phyloP scores from a whole-genome alignment of 768 basidiomycete genomes.

The Boletus tylopilopsis region DNA sequence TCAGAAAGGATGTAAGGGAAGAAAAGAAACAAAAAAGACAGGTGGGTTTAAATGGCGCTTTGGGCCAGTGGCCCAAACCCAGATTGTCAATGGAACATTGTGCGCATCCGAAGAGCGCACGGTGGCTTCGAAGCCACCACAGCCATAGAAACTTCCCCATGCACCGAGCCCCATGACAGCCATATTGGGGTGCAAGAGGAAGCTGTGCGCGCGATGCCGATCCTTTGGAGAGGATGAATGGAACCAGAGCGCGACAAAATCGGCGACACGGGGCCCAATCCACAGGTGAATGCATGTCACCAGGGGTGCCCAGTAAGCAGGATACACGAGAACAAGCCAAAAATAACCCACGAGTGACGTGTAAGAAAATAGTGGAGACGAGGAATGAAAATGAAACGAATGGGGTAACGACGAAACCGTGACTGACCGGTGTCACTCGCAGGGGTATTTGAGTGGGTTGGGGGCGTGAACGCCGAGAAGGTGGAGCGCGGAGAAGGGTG shows the following conservation, averaged over 20 bases:
- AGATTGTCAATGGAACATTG: background rate
- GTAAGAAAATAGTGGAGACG: background rate
- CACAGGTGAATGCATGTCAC: background rate
- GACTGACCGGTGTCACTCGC: slow-evolving; percentile 28
- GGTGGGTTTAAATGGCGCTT: background rate
- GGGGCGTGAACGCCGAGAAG: slow-evolving; percentile 20
- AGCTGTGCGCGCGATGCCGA: background rate
- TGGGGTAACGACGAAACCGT: background rate
- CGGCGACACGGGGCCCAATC: background rate
- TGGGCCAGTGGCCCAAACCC: background rate
- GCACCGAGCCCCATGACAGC: no score
- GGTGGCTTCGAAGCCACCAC: background rate
- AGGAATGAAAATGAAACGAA: background rate
- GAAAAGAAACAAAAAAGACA: background rate
- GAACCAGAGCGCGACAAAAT: background rate
- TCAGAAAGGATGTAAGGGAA: slow-evolving; percentile 1
- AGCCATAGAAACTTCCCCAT: no score
- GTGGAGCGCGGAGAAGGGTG: slow-evolving; percentile 19
- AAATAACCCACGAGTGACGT: background rate
- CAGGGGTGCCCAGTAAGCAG: background rate
- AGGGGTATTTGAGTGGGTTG: slow-evolving; percentile 25
- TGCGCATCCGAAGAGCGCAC: no score
- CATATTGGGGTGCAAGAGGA: no score
- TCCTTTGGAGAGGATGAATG: background rate
- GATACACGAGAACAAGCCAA: background rate